Base-by-base conservation (phyloP, 345 rosid genomes). In the Lepidium didymum region DNA sequence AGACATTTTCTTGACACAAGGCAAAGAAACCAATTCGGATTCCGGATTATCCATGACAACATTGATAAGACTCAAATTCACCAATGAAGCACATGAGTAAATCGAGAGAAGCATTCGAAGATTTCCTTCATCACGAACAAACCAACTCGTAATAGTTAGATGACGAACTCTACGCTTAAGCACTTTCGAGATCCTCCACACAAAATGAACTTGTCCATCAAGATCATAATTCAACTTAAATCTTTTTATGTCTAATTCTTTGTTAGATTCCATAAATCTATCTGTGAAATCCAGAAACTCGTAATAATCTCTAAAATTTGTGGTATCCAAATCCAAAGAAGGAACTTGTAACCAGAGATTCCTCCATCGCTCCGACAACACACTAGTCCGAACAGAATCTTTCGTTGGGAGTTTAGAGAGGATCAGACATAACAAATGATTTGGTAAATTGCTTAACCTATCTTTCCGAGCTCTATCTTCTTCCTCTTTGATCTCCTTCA, bases 401-500 rank as follows among this genome's bases (percentile, higher is more conserved):
- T n/a, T 13, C 0, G 35, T 50, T 0, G 56, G 7, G 35, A 29
- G 10, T 13, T 51, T 0, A 7, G 8, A 13, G 3, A 51, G 4
- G 3, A 51, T 51, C 18, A 1, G 10, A 7, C 18, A 1, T 13
- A 51, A 51, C 18, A 23, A 4, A 29, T 13, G 0, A 3, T n/a
- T 0, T 1, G 33, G 9, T 29, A 51, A 7, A 29, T 8, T 8
- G 18, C 6, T 12, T 51, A 51, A 3, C 56, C 15, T 19, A 19
- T 87, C 80, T 58, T 50, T 80, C 68, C 73, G 78, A 23, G 87
- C 96, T 31, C 44, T 77, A 43, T 80, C 87, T 69, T 87, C 97
- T 34, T 69, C 71, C 68, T 85, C 94, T 79, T 85, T 76, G 29
- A 91, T 54, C 63, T 83, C 86, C 29, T 75, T 78, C 79, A 88